A percentile compares a stretch with the other conserved stretches of the same genome.
These are phyloP conservation scores for Lichtheimia ramosa DNA, from an alignment of 371 early-diverging fungal genomes.

Conservation along the genomic window DNA sequence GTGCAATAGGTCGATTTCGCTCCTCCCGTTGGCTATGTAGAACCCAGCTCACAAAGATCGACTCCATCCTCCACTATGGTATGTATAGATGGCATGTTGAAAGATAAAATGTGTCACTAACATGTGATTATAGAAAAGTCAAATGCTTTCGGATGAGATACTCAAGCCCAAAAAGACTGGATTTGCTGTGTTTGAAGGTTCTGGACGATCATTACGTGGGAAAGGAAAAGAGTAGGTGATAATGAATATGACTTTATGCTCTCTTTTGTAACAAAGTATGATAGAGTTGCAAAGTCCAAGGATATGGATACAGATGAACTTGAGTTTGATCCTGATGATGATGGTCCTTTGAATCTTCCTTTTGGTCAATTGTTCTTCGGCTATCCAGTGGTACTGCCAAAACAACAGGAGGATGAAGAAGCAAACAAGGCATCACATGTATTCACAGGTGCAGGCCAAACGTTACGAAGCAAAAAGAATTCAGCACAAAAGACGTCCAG, in stretches of 20 bases:
- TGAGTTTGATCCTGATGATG: constrained; percentile 48
- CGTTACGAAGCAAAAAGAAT: constrained; percentile 37
- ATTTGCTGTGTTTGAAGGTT: constrained; percentile 41
- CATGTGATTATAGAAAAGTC: constrained; percentile 44
- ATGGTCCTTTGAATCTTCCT: constrained; percentile 84
- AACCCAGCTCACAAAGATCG: constrained; percentile 59
- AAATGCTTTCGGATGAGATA: constrained; percentile 46
- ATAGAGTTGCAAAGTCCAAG: background rate
- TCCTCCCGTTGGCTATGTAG: constrained; percentile 96
- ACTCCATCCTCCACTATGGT: constrained; percentile 46
- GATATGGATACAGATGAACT: constrained; percentile 26
- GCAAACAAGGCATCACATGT: constrained; percentile 12
- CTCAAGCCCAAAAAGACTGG: constrained; percentile 37
- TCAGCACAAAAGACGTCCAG: background rate
- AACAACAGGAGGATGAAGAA: constrained; percentile 18
- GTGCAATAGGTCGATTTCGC: constrained; percentile 89
- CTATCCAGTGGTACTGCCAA: constrained; percentile 57
- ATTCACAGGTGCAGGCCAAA: constrained; percentile 38
- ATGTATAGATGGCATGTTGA: constrained; percentile 6
- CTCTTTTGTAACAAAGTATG: too few relatives aligned
- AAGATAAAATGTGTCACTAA: background rate
- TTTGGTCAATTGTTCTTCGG: constrained; percentile 93
- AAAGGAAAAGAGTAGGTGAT: constrained; percentile 40
- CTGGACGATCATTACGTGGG: constrained; percentile 40
- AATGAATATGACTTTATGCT: too few relatives aligned